Conservation (phyloP, 2,329 filamentous ascomycete species). For the Fusarium pseudoanthophilum region DNA sequence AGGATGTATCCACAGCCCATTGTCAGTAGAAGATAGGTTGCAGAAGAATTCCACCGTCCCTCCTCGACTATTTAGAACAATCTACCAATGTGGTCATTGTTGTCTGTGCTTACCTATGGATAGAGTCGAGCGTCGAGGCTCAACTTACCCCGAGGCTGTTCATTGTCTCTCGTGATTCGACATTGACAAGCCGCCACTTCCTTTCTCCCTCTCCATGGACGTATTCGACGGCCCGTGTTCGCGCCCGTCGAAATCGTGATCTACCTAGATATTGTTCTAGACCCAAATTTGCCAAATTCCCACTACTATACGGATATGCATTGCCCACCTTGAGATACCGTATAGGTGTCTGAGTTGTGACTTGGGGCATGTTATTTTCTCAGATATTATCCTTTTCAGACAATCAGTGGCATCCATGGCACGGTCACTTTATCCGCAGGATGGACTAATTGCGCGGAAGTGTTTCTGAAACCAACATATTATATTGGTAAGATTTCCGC, state of each 20-base stretch:
- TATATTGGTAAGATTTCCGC: not conserved
- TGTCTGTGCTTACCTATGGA: not conserved
- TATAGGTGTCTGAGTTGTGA: not conserved
- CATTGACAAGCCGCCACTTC: slow-evolving; percentile 16
- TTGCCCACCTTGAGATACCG: slow-evolving; percentile 31
- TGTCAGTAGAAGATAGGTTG: not conserved
- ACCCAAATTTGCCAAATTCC: slow-evolving; percentile 34
- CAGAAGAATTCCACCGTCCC: not conserved
- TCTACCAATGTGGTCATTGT: not conserved
- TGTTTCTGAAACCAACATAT: not conserved
- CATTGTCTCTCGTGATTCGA: not conserved
- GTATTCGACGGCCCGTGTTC: slow-evolving; percentile 12
- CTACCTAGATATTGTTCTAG: slow-evolving; percentile 10
- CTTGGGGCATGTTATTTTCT: not conserved
- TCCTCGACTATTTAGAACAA: not conserved
- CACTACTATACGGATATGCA: slow-evolving; percentile 16
- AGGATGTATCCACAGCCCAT: not conserved
- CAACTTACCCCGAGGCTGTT: not conserved
- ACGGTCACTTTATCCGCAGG: not conserved
- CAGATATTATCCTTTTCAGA: not conserved
- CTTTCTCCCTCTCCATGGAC: not conserved
- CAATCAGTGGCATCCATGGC: not conserved
- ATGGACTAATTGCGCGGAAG: not conserved
- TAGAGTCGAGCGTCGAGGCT: slow-evolving; percentile 1
- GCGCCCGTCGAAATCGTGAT: slow-evolving; percentile 21